These are phyloP conservation scores for Colletotrichum spaethianum DNA, from an alignment of 2,329 filamentous ascomycete genomes.

Conservation along the genomic window DNA sequence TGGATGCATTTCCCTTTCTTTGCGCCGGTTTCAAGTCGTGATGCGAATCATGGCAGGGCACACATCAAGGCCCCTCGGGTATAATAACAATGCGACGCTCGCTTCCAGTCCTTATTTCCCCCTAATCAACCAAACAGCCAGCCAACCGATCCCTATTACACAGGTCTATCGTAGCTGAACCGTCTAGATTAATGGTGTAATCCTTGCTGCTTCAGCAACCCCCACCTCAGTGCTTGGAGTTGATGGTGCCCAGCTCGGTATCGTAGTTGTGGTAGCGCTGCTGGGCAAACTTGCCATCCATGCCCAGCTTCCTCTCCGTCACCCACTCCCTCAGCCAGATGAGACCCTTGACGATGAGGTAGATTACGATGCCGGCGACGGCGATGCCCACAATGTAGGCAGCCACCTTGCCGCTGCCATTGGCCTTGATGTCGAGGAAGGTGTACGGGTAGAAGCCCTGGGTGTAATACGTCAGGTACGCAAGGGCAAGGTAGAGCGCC, in stretches of 20 bases:
- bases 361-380: slow-evolving; percentile 66
- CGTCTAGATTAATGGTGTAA: neutral
- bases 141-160: no score
- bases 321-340: slow-evolving; percentile 66
- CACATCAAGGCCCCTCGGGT: neutral
- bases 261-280: slow-evolving; percentile 45
- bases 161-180: neutral
- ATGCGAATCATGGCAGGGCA: neutral
- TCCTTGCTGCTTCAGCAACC: neutral
- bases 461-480: slow-evolving; percentile 79
- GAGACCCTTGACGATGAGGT: slow-evolving; percentile 63
- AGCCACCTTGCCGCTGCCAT: slow-evolving; percentile 69
- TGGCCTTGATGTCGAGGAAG: slow-evolving; percentile 76
- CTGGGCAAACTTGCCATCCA: slow-evolving; percentile 58
- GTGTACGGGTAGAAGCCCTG: slow-evolving; percentile 82
- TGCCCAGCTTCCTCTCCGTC: slow-evolving; percentile 62
- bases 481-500: slow-evolving; percentile 79
- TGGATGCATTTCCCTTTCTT: slow-evolving; percentile 6
- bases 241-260: slow-evolving; percentile 40
- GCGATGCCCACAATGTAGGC: slow-evolving; percentile 75
- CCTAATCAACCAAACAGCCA: no score
- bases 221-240: slow-evolving; percentile 33
- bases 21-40: neutral
- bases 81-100: slow-evolving; percentile 1
- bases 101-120: neutral